These are phyloP conservation scores for Candida vaughaniae DNA, from an alignment of 805 yeast genomes.

Conservation along the genomic window DNA sequence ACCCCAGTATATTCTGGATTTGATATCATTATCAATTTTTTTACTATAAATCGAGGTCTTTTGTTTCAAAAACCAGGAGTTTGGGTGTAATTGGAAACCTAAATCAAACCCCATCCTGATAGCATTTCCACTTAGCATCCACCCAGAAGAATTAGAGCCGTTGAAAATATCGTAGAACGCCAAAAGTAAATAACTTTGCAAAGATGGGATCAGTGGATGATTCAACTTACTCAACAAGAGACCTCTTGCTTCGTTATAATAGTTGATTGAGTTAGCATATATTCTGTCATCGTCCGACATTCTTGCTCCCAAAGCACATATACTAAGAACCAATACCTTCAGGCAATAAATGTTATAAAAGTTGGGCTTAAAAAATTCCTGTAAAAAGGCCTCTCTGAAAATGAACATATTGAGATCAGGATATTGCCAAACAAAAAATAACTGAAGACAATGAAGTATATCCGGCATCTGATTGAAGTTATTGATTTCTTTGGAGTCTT, in stretches of 20 bases:
- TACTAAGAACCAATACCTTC: conserved; percentile 50
- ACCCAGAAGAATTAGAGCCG: conserved; percentile 57
- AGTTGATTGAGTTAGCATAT: conserved; percentile 40
- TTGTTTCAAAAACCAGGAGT: conserved; percentile 53
- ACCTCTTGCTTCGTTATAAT: conserved; percentile 47
- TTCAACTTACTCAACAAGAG: conserved; percentile 41
- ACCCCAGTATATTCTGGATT: conserved; percentile 67
- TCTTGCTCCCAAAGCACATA: conserved; percentile 59
- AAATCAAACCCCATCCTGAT: conserved; percentile 64
- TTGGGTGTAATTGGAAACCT: conserved; percentile 62
- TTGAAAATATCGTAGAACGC: conserved; percentile 63
- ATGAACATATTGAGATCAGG: conserved; percentile 63
- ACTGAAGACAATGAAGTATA: conserved; percentile 35
- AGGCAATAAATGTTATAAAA: conserved; percentile 54
- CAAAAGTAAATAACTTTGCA: conserved; percentile 57
- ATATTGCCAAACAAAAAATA: conserved; percentile 64
- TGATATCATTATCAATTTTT: conserved; percentile 50
- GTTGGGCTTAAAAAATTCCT: conserved; percentile 59
- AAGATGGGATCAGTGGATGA: conserved; percentile 51
- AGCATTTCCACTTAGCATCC: conserved; percentile 64
- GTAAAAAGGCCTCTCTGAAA: conserved; percentile 61
- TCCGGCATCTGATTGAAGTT: conserved; percentile 34
- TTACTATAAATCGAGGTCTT: conserved; percentile 37
- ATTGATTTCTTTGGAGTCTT: conserved; percentile 19
- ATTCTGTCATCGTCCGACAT: conserved; percentile 45